A percentile compares a stretch with the other conserved stretches of the same genome.
Evolutionary conservation across 495 filamentous ascomycete genomes (phyloP).

Genomic region (Penicillium goetzii): DNA sequence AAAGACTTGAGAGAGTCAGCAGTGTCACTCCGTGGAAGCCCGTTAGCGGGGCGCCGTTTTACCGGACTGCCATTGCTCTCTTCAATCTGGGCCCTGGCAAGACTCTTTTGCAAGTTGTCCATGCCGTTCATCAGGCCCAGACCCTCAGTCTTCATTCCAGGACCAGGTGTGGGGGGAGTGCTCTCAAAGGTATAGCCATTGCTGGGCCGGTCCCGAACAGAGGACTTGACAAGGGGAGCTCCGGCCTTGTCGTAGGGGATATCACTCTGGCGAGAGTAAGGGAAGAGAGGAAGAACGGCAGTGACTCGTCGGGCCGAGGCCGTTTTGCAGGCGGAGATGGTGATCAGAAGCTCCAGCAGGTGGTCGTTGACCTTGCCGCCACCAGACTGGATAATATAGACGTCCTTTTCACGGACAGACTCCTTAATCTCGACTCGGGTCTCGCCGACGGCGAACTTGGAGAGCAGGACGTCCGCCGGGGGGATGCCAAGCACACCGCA

Average conservation of each 20-base stretch:
- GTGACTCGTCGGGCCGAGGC: constrained; percentile 91
- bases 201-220: constrained; percentile 50
- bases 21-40: constrained; percentile 61
- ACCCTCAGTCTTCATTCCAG: constrained; percentile 64
- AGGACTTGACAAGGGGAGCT: constrained; percentile 77
- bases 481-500: constrained; percentile 87
- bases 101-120: constrained; percentile 65
- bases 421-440: constrained; percentile 94
- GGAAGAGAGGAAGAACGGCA: constrained; percentile 92
- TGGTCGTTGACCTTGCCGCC: constrained; percentile 93
- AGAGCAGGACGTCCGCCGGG: constrained; percentile 76
- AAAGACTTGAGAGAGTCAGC: constrained; percentile 60
- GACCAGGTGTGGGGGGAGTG: constrained; percentile 80
- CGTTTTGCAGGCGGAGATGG: constrained; percentile 94
- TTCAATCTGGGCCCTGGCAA: constrained; percentile 64
- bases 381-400: constrained; percentile 94
- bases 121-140: constrained; percentile 64
- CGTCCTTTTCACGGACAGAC: constrained; percentile 95
- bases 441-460: constrained; percentile 92
- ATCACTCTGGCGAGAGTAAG: constrained; percentile 93
- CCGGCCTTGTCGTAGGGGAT: constrained; percentile 94
- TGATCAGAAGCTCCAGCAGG: constrained; percentile 94
- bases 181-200: constrained; percentile 91
- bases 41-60: constrained; percentile 44
- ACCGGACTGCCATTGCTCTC: constrained; percentile 52